Evolutionary conservation across 2,329 filamentous ascomycete genomes (phyloP), one percentile per base, ranked within the genome.

Genomic region (Colletotrichum coccodes): DNA sequence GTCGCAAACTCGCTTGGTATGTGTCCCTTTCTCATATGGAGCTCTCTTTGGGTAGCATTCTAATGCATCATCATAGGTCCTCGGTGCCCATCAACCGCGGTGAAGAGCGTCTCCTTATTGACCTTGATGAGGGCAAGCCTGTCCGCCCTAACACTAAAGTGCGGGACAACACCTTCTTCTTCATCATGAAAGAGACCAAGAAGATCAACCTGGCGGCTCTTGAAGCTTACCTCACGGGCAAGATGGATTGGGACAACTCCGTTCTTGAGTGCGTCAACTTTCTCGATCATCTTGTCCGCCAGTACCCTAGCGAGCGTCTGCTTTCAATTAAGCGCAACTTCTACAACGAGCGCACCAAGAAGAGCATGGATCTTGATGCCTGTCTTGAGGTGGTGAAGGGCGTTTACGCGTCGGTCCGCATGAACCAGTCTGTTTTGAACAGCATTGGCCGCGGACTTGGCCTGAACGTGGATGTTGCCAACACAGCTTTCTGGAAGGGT

Each of bases 401-500:
- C 34, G 91, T 94, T 5, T 98, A 97, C 74, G 90, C 94, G 11
- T 94, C 95, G 0, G 90, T 98, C 59, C 90, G 94, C 47, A 87
- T 95, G 26, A 92, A 91, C 53, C 86, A 93, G 70, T 78, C 75
- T 69, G 82, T 78, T 74, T 79, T 73, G 69, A 74, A 71, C 64
- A 80, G 83, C 1, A 30, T 70, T 40, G 85, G 88, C 36, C 86
- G 88, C 30, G 89, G 89, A 9, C 85, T 98, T 6, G 89, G 92
- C 0, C 83, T 99, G 76, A 98, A 98, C 73, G 90, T 97, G 12
- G 95, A 99, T 75, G 92, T 97, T 34, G 92, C 95, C 64, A 97
- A 98, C 76, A 93, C 94, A 0, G 93, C 92, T 14, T 99, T 99
- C 82, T 98, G 93, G 92, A 86, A 80, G 0, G 79, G 75, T 0